Evolutionary conservation across 129 eudicot species (phyloP), one percentile per base, ranked within the genome.

Genomic region (Pseudognaphalium luteoalbum): DNA sequence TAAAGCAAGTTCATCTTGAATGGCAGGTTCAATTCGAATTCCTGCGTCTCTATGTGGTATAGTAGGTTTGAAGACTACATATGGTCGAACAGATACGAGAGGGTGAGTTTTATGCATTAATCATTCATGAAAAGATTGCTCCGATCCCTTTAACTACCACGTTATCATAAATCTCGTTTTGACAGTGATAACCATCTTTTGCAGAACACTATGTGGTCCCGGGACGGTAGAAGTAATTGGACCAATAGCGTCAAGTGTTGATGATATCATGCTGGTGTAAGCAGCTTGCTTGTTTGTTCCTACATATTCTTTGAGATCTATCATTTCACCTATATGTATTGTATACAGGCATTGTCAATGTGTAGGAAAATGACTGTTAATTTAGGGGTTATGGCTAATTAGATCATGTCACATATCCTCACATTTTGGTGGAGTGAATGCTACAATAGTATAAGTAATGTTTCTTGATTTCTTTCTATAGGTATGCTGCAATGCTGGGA

Each of bases 251-350:
- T 64, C 69, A 29, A 29, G 69, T 64, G 69, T 64, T 7, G 69
- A 64, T 64, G 69, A 64, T 64, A 41, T 64, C 21, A 64, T 64
- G 69, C 69, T 64, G 39, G 69, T 64, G 69, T 64, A 64, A 11
- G 69, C 15, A 44, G 30, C 42, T 64, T 30, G 44, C 42, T 32
- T 32, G 4, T 64, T 29, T 64, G 21, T 62, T 58, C 64, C 30
- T 20, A 29, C 28, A 19, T 47, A 8, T 47, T 47, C 15, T 47
- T 10, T 58, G 64, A 58, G 28, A 8, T 58, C 30, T 58, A 11
- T 47, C 15, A 25, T n/a, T 22, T 58, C 64, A 58, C 64, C 64
- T 29, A 20, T 58, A 6, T 21, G 19, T 58, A 8, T 47, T 42
- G 34, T 42, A 42, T 42, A 42, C 14, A 11, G 7, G 14, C 51